Base-by-base conservation (phyloP, 768 basidiomycete genomes). In the Lanmaoa pseudosensibilis region DNA sequence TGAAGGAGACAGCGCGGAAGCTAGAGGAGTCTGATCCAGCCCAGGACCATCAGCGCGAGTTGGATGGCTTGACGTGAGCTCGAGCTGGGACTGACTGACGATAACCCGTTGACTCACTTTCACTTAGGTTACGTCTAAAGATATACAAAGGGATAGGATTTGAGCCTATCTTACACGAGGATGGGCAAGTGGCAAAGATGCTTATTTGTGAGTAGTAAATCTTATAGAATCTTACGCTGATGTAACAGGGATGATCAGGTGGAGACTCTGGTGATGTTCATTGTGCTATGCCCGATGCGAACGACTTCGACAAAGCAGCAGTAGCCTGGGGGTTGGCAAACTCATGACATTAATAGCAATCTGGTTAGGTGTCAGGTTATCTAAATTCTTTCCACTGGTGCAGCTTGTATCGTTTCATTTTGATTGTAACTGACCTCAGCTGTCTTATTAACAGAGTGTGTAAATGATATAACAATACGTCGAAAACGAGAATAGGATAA, bases 101-200 rank as follows among this genome's bases (percentile, higher is more conserved):
- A 58, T 21, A 47, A 49, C 40, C 30, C 37, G 12, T 53, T 60
- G 39, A 59, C 37, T 16, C 38, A 19, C 46, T 34, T 41, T 60
- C 12, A 46, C 25, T 39, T 58, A 92, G 90, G 40, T 64, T 92
- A 50, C 82, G 89, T 46, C 66, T 91, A 23, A 81, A 81, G 60
- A 73, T 92, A 57, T 90, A 83, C 70, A 87, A 83, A 65, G 83
- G 83, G 10, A 70, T 92, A 39, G 90, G 90, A 18, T 87, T 92
- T 58, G 83, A 87, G 49, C 83, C 88, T 5, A 72, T 91, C 40
- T 57, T 82, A 18, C 80, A 83, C 55, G 80, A 81, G 53, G 69
- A 80, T 40, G 82, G 82, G 0, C 67, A 71, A 16, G 62, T 82
- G 27, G 61, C 69, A 13, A 90, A 86, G 64, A 82, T 91, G 73